Conservation (phyloP, 805 yeast species). For the Pichia californica region DNA sequence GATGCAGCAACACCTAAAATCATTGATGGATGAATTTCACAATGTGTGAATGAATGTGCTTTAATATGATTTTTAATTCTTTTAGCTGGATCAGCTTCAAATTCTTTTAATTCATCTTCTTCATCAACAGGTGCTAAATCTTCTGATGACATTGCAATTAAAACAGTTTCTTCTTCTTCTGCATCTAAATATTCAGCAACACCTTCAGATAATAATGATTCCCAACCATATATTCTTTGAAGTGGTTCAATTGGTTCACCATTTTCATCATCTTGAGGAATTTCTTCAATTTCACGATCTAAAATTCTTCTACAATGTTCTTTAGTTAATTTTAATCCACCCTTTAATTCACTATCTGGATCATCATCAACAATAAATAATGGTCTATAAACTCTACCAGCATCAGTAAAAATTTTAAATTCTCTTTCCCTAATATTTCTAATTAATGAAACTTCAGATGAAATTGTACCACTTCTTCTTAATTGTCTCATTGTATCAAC, state of each 20-base stretch:
- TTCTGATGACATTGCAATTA: constrained; percentile 99
- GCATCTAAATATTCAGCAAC: constrained; percentile 96
- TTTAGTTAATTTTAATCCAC: constrained; percentile 77
- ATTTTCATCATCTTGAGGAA: constrained; percentile 39
- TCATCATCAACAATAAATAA: constrained; percentile 89
- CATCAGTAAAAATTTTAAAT: constrained; percentile 94
- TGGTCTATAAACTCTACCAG: constrained; percentile 97
- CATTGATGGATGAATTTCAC: constrained; percentile 99
- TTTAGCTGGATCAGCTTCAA: constrained; percentile 65
- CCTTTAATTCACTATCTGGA: constrained; percentile 56
- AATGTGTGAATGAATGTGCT: constrained; percentile 85
- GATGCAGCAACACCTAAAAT: constrained; percentile 98
- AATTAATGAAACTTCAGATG: constrained; percentile 93
- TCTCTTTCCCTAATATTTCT: constrained; percentile 97
- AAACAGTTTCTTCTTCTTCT: constrained; percentile 96
- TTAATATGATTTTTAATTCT: constrained; percentile 62
- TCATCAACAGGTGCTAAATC: constrained; percentile 63
- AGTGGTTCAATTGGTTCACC: constrained; percentile 42
- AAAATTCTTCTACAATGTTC: constrained; percentile 72
- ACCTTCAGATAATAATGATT: constrained; percentile 74
- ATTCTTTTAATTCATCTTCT: constrained; percentile 33
- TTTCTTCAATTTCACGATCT: constrained; percentile 55
- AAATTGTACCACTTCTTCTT: constrained; percentile 91
- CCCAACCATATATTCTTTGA: constrained; percentile 63
- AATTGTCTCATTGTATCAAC: constrained; percentile 85